Conservation (phyloP, 805 yeast genomes). For the Vanderwaltozyma polyspora region DNA sequence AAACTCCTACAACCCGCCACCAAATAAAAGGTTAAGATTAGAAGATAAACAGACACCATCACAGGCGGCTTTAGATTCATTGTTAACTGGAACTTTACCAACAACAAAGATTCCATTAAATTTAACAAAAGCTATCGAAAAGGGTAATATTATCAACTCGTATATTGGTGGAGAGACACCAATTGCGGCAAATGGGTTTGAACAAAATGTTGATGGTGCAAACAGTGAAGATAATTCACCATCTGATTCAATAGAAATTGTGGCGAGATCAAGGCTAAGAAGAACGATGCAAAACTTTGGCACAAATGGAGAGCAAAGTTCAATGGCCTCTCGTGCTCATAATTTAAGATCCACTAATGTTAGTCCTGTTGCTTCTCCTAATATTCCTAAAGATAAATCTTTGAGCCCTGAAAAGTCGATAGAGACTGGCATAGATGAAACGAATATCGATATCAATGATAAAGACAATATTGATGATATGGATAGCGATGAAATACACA, state of each 20-base stretch:
- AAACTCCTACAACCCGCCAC: constrained; percentile 5
- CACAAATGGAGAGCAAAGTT: neutral
- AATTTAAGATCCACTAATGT: no score
- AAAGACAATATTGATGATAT: neutral
- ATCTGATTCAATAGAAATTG: neutral
- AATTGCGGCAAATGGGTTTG: no score
- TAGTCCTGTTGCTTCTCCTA: neutral
- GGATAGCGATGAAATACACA: neutral
- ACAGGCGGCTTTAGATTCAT: constrained; percentile 23
- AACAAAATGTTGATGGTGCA: neutral
- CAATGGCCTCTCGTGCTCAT: neutral
- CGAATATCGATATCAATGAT: neutral
- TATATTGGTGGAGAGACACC: neutral
- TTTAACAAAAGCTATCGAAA: neutral
- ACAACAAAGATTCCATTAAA: constrained; percentile 11
- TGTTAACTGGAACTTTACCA: constrained; percentile 18
- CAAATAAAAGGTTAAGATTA: constrained; percentile 12
- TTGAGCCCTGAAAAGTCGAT: no score
- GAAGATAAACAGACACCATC: constrained; percentile 23
- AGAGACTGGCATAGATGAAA: no score
- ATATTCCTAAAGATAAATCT: neutral
- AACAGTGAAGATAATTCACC: neutral
- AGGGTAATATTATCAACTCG: no score
- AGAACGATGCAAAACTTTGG: neutral
- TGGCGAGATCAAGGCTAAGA: neutral